Base-by-base conservation (phyloP, 2,329 filamentous ascomycete genomes). In the Colletotrichum musicola region DNA sequence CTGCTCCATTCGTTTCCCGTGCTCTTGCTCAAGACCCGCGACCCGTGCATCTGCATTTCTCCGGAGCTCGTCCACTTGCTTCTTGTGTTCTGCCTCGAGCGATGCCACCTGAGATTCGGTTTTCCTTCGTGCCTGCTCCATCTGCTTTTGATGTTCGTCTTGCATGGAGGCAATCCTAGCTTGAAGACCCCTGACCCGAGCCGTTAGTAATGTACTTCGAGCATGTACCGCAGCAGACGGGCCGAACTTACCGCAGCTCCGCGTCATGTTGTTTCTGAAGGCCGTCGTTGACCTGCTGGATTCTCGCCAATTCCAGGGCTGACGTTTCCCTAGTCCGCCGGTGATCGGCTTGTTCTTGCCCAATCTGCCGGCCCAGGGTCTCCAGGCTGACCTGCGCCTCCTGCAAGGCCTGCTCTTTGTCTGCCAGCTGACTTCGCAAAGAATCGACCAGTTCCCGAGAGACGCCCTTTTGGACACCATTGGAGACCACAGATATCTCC, bases 381-480 rank as follows among this genome's bases (percentile, higher is more conserved):
- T 83, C 77, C 5, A 84, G 74, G 46, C 84, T 81, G 12, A 81
- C 79, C 55, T 86, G 81, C 1, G 80, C 78, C 46, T 85, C 82
- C 68, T 86, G 81, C 27, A 90, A 74, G 1, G 81, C 77, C 38
- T 79, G 80, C 22, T 89, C 90, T 71, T 91, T 93, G 68, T 95
- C 91, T 68, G 92, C 90, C 1, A 97, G 79, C 76, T 98, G 92
- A 4, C 86, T 85, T 57, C 93, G 90, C 38, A 99, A 83, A 1
- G 92, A 91, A 77, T 99, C 96, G 4, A 99, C 93, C 44, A 98
- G 83, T 74, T 98, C 94, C 47, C 95, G 89, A n/a, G 97, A 97
- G 44, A 99, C 92, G 4, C 95, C 95, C 75, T 95, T 95, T 73
- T 96, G 91, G 12, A 95, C 83, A 0, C 93, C 93, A 75, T 95